Conservation (phyloP, 805 yeast species). For the Groenewaldozyma salmanticensis region DNA sequence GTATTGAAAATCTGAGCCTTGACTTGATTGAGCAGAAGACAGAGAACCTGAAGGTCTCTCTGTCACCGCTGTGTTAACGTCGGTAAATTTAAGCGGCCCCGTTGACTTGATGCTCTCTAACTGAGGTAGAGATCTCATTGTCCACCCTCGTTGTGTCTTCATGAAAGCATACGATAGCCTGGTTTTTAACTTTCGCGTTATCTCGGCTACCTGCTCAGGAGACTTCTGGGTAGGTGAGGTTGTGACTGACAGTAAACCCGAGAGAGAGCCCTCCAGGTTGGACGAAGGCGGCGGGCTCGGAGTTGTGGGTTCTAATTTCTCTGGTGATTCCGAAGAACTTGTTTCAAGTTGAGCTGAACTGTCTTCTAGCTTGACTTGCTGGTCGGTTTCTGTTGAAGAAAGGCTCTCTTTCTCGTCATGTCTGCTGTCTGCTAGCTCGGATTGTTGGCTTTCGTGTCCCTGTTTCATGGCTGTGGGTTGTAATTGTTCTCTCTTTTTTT, state of each 20-base stretch:
- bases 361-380: too few relatives aligned
- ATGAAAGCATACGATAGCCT: constrained; percentile 12
- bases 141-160: constrained; percentile 14
- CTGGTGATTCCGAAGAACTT: too few relatives aligned
- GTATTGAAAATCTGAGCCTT: not conserved
- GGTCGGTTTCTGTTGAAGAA: too few relatives aligned
- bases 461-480: too few relatives aligned
- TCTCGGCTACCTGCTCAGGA: constrained; percentile 33
- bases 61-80: not conserved
- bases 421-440: too few relatives aligned
- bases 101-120: constrained; percentile 6
- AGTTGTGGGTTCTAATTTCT: not conserved
- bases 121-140: constrained; percentile 10
- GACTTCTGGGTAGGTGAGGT: not conserved
- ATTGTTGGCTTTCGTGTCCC: too few relatives aligned
- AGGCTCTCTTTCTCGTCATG: too few relatives aligned
- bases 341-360: too few relatives aligned
- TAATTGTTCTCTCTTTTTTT: too few relatives aligned
- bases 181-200: constrained; percentile 26
- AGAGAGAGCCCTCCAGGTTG: not conserved
- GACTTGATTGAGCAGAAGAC: not conserved
- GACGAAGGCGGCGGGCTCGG: not conserved
- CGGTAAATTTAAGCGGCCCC: not conserved
- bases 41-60: not conserved
- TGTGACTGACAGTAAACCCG: not conserved